Evolutionary conservation across 768 basidiomycete genomes (phyloP), one percentile per base, ranked within the genome.

Genomic region (Boletus coccyginus): DNA sequence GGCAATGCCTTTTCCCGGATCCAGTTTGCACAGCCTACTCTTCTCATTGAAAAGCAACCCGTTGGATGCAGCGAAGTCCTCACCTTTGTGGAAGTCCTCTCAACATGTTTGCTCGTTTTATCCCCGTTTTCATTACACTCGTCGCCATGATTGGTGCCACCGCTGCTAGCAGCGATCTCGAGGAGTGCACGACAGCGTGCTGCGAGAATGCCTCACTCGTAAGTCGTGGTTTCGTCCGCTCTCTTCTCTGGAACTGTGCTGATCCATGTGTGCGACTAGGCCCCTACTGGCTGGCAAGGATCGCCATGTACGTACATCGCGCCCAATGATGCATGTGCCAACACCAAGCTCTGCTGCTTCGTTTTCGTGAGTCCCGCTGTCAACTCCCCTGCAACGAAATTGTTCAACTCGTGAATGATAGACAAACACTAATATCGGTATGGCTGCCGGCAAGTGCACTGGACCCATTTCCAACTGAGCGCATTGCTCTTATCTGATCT

Each of bases 321-420:
- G 42, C 7, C 36, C 31, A n/a, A 36, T 3, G 32, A 7, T 7
- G 6, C 1, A 8, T 55, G 58, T 36, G 5, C 36, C 11, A 19
- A 44, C 35, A 54, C 32, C n/a, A 48, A 60, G 24, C 13, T 60
- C 19, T 60, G 59, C 19, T 60, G 58, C 32, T 21, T 21, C 21
- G 21, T 21, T 21, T 21, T 21, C 2, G 21, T 21, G 21, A 21
- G 21, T 21, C 21, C 21, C 21, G 21, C 21, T 21, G 21, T 21
- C 21, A 21, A 21, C 21, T 21, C 21, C 21, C 21, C 21, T 21
- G 21, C 27, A 38, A 24, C 3, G 17, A 41, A 12, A 10, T 41
- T 21, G n/a, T 53, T 36, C 54, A 21, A 53, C 49, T 42, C 12
- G 19, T 21, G 12, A n/a, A 7, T 33, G 5, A 36, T 16, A 27